Percentiles rank a stretch among this genome's conserved stretches.
phyloP scores from a whole-genome alignment of 2,329 filamentous ascomycete genomes.

The Biscogniauxia sp. region DNA sequence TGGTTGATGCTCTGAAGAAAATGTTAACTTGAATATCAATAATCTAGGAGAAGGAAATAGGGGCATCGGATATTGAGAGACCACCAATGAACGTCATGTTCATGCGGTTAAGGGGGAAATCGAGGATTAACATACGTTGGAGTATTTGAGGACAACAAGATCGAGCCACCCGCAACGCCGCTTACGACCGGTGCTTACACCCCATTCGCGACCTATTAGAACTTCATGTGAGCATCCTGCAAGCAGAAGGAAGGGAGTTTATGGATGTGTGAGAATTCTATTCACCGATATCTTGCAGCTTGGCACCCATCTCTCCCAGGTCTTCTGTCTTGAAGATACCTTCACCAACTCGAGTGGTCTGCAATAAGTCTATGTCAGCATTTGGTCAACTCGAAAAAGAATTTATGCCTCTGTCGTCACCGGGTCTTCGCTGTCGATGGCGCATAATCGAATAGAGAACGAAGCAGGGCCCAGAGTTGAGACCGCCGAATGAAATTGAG shows the following conservation, averaged over 20 bases:
- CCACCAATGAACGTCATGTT: too few relatives aligned
- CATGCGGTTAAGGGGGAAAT: too few relatives aligned
- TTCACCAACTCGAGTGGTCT: constrained; percentile 50
- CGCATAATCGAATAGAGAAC: too few relatives aligned
- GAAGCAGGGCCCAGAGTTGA: too few relatives aligned
- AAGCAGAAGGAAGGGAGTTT: too few relatives aligned
- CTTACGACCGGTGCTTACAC: constrained; percentile 44
- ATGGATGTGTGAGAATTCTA: too few relatives aligned
- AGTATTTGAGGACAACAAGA: constrained; percentile 68
- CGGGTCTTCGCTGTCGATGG: too few relatives aligned
- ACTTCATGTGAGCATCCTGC: constrained; percentile 33
- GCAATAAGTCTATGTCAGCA: not conserved
- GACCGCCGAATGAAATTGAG: not conserved
- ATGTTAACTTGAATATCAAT: too few relatives aligned
- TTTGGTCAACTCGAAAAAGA: too few relatives aligned
- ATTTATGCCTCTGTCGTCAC: too few relatives aligned
- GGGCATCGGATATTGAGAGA: too few relatives aligned
- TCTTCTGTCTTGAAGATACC: constrained; percentile 63
- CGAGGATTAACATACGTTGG: constrained; percentile 31
- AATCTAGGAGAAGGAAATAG: too few relatives aligned
- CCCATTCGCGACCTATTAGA: constrained; percentile 14
- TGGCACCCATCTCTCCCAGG: constrained; percentile 35
- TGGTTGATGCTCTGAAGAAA: constrained; percentile 50
- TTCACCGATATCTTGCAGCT: constrained; percentile 36
- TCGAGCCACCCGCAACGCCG: constrained; percentile 62